Percentiles rank a stretch among this genome's conserved stretches.
Evolutionary conservation across 2,329 filamentous ascomycete species (phyloP).

Genomic region (Aulographum hederae): DNA sequence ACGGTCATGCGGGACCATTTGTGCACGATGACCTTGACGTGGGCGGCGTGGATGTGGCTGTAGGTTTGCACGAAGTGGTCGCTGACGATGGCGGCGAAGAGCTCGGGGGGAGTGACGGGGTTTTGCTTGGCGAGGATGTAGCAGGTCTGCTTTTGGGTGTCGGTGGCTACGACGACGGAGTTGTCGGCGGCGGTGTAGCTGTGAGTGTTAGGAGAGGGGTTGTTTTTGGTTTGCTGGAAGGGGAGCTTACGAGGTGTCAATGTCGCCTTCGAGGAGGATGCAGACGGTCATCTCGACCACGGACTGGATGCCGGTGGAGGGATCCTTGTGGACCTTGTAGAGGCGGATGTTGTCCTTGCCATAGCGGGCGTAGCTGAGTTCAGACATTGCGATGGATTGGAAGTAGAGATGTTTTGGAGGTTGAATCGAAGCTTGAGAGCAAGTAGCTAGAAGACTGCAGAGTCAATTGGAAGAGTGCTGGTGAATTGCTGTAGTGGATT

Average conservation of each 20-base stretch:
- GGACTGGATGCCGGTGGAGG: conserved; percentile 51
- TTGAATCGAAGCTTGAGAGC: too few relatives aligned
- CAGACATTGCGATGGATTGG: conserved; percentile 24
- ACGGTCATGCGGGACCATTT: conserved; percentile 81
- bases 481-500: too few relatives aligned
- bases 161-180: conserved; percentile 84
- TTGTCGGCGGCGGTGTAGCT: conserved; percentile 93
- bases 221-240: conserved; percentile 3
- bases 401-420: too few relatives aligned
- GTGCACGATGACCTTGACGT: conserved; percentile 68
- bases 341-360: conserved; percentile 98
- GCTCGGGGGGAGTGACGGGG: conserved; percentile 81
- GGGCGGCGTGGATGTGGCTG: conserved; percentile 67
- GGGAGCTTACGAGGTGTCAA: conserved; percentile 52
- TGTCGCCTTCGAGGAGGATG: conserved; percentile 81
- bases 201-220: conserved; percentile 8
- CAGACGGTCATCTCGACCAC: conserved; percentile 92
- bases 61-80: conserved; percentile 82
- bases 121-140: conserved; percentile 92
- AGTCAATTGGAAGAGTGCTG: too few relatives aligned
- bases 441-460: too few relatives aligned
- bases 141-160: conserved; percentile 85
- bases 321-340: conserved; percentile 79
- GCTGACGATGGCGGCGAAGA: conserved; percentile 71
- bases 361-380: conserved; percentile 46